Base-by-base conservation (phyloP, 805 yeast genomes). In the Nakazawaea siamensis region DNA sequence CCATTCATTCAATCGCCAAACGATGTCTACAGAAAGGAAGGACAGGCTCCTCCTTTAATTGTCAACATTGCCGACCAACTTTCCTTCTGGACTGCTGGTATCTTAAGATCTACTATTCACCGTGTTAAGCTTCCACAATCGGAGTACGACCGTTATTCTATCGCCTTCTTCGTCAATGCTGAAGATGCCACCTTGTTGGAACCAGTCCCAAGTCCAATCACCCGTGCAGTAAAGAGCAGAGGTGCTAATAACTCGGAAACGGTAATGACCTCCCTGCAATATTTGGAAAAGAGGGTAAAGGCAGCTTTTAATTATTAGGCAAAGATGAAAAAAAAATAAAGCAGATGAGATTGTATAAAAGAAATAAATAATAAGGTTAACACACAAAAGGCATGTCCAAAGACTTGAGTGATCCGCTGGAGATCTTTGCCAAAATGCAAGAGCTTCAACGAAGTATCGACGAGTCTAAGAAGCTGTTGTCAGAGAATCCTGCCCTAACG, bases 101-200 rank as follows among this genome's bases (percentile, higher is more conserved):
- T 76, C 18, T 59, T 79, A 43, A 74, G 68, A 48, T 73, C 82
- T 3, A 76, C 85, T 1, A 52, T 74, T 18, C 86, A 79, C 49
- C 55, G 86, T 41, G 80, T 73, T 14, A 60, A 53, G 43, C 60
- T 64, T 34, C 67, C 69, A 2, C 51, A 20, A 1, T 40, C 50
- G 27, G 62, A 48, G 3, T 65, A 60, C 46, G 44, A 57, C 47
- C 60, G 86, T 37, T 78, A 77, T 51, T 75, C 83, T 1, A 73
- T 77, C 41, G 86, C 73, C 3, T 78, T 73, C 45, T 79, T 79
- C 58, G 68, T 76, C 37, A 84, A 78, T 45, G 85, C 86, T 2
- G 72, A 70, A 41, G 66, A 75, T 41, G 70, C 64, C 9, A 66
- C 78, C 1, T 52, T 62, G 37, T 58, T 80, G 38, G 71, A 62